A percentile compares a stretch with the other conserved stretches of the same genome.
Conservation (phyloP, 2,329 filamentous ascomycete genomes). For the Monosporascus sp. region DNA sequence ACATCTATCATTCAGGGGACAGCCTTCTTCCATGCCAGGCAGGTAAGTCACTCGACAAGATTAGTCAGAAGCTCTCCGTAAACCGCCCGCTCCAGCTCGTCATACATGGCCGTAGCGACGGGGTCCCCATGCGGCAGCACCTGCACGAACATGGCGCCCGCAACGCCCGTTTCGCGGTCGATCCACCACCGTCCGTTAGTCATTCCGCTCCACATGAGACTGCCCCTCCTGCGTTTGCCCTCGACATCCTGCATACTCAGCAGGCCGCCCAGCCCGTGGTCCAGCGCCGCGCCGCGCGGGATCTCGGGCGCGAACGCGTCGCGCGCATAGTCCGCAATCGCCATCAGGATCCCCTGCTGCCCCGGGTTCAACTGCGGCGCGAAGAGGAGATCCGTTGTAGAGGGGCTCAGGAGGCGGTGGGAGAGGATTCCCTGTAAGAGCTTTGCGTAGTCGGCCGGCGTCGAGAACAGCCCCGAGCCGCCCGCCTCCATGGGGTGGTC, state of each 20-base stretch:
- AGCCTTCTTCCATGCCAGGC: too few relatives aligned
- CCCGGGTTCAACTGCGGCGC: constrained; percentile 33
- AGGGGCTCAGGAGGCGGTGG: constrained; percentile 24
- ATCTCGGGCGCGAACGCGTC: constrained; percentile 33
- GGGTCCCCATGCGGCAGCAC: constrained; percentile 34
- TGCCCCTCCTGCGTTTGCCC: constrained; percentile 36
- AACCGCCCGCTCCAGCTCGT: constrained; percentile 35
- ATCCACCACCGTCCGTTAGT: constrained; percentile 39
- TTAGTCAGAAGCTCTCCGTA: constrained; percentile 23
- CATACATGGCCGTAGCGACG: constrained; percentile 29
- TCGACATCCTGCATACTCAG: constrained; percentile 35
- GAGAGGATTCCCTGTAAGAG: constrained; percentile 31
- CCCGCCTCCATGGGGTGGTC: constrained; percentile 35
- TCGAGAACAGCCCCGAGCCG: constrained; percentile 39
- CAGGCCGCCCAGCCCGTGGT: constrained; percentile 34
- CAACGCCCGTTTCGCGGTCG: constrained; percentile 34
- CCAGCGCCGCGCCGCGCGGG: constrained; percentile 24
- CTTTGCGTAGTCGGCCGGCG: constrained; percentile 34
- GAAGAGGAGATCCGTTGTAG: constrained; percentile 32
- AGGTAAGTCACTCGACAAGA: too few relatives aligned
- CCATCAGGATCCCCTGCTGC: constrained; percentile 19
- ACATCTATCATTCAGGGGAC: too few relatives aligned
- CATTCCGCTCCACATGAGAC: constrained; percentile 40
- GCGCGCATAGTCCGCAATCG: constrained; percentile 12
- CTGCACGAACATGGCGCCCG: constrained; percentile 33